These are phyloP conservation scores for Sphaerulina vaccinii DNA, from an alignment of 2,329 filamentous ascomycete species.

Conservation along the genomic window DNA sequence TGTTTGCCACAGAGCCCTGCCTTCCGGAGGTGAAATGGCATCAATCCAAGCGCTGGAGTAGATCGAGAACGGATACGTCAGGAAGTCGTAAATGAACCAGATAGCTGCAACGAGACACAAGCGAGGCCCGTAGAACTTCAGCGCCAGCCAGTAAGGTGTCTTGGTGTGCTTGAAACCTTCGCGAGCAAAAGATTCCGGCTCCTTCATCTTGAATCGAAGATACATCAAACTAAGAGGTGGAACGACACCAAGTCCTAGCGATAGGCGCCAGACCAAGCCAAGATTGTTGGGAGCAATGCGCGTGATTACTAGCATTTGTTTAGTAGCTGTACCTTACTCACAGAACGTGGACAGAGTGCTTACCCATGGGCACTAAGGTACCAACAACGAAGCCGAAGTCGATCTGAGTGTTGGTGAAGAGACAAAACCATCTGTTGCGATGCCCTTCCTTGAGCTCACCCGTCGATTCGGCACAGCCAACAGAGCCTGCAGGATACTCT, in stretches of 20 bases:
- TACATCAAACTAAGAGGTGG: slow-evolving; percentile 71
- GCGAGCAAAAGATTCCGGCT: slow-evolving; percentile 73
- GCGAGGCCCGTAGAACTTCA: slow-evolving; percentile 71
- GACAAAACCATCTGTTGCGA: slow-evolving; percentile 74
- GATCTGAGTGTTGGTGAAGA: slow-evolving; percentile 87
- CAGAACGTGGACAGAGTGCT: background rate
- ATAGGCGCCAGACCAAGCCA: slow-evolving; percentile 76
- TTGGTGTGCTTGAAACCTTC: slow-evolving; percentile 63
- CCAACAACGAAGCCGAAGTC: slow-evolving; percentile 81
- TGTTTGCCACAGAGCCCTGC: slow-evolving; percentile 65
- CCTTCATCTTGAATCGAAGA: slow-evolving; percentile 69
- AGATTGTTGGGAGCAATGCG: slow-evolving; percentile 52
- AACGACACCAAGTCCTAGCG: slow-evolving; percentile 74
- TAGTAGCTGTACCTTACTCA: background rate
- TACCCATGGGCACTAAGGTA: slow-evolving; percentile 69
- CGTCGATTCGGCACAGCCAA: slow-evolving; percentile 79
- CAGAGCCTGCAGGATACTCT: slow-evolving; percentile 79
- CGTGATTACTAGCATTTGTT: slow-evolving; percentile 44
- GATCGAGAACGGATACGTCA: slow-evolving; percentile 78
- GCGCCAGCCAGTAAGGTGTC: slow-evolving; percentile 52
- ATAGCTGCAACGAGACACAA: slow-evolving; percentile 69
- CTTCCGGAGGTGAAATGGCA: slow-evolving; percentile 59
- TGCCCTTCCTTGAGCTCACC: slow-evolving; percentile 77
- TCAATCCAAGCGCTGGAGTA: slow-evolving; percentile 77
- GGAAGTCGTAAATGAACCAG: slow-evolving; percentile 84